phyloP scores from a whole-genome alignment of 2,329 filamentous ascomycete genomes.

The Fusarium guadeloupense region DNA sequence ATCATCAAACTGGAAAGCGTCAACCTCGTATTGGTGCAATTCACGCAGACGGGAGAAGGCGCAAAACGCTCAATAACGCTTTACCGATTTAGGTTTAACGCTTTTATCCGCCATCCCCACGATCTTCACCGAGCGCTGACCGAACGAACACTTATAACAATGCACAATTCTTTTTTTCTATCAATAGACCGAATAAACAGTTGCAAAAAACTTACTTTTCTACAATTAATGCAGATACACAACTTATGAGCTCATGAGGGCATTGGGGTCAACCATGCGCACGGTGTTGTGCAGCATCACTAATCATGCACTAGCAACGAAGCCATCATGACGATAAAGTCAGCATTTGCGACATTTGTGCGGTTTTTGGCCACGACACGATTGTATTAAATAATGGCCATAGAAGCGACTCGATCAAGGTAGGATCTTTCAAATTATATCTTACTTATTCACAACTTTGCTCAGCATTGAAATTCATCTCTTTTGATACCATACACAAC shows the following conservation, averaged over 20 bases:
- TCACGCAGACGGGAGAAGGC: too few species aligned
- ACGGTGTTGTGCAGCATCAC: background rate
- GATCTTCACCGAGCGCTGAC: conserved; percentile 3
- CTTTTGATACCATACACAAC: background rate
- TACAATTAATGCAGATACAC: too few species aligned
- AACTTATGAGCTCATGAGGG: too few species aligned
- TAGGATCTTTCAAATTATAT: conserved; percentile 3
- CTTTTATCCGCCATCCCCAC: background rate
- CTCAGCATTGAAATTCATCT: background rate
- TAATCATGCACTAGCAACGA: conserved; percentile 19
- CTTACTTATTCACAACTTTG: background rate
- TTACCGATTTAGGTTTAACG: conserved; percentile 8
- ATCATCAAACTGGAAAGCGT: too few species aligned
- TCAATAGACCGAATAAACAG: too few species aligned
- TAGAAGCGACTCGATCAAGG: conserved; percentile 14
- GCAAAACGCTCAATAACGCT: background rate
- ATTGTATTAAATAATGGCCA: conserved; percentile 26
- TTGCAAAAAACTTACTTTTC: too few species aligned
- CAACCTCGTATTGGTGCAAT: too few species aligned
- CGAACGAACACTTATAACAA: background rate
- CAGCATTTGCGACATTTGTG: conserved; percentile 49
- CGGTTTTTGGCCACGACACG: conserved; percentile 43
- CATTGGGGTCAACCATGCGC: background rate
- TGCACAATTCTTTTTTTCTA: background rate
- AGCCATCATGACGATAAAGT: conserved; percentile 25